A percentile compares a stretch with the other conserved stretches of the same genome.
These are phyloP conservation scores for Blastosporella zonata DNA, from an alignment of 1,284 basidiomycete species.

Conservation along the genomic window DNA sequence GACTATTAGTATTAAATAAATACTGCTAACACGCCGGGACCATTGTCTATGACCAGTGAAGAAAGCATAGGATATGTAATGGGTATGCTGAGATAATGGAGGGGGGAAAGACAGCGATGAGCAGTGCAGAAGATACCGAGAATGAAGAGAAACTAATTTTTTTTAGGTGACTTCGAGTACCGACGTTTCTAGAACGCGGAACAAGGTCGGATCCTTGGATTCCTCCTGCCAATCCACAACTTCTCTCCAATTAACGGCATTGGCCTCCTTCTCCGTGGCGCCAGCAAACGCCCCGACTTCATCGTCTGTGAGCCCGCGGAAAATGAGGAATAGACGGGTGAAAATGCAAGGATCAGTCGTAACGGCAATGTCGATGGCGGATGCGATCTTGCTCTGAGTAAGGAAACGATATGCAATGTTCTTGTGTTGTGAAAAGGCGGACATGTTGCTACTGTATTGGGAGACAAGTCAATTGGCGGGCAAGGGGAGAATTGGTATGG, in stretches of 20 bases:
- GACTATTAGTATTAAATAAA: conserved; percentile 11
- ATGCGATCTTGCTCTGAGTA: conserved; percentile 68
- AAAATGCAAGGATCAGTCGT: conserved; percentile 74
- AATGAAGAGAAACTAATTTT: conserved; percentile 1
- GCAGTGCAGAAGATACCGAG: conserved; percentile 3
- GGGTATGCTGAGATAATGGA: conserved; percentile 15
- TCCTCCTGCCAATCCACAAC: conserved; percentile 74
- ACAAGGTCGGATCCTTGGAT: conserved; percentile 66
- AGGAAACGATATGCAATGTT: conserved; percentile 86
- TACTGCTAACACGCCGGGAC: conserved; percentile 4
- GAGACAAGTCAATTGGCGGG: conserved; percentile 8
- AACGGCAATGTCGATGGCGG: conserved; percentile 81
- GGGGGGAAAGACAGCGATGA: conserved; percentile 4
- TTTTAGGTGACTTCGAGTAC: conserved; percentile 63
- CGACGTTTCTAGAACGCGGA: conserved; percentile 74
- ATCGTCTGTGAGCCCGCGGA: conserved; percentile 75
- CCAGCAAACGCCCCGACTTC: conserved; percentile 67
- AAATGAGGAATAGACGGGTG: conserved; percentile 81
- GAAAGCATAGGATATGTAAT: neutral
- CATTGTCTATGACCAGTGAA: conserved; percentile 1
- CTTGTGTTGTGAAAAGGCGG: conserved; percentile 67
- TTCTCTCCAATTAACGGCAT: conserved; percentile 73
- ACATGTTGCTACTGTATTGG: conserved; percentile 67
- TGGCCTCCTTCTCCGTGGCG: conserved; percentile 83
- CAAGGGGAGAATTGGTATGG: conserved; percentile 21